These are phyloP conservation scores for Yamadazyma nakazawae DNA, from an alignment of 805 yeast species.

Conservation along the genomic window DNA sequence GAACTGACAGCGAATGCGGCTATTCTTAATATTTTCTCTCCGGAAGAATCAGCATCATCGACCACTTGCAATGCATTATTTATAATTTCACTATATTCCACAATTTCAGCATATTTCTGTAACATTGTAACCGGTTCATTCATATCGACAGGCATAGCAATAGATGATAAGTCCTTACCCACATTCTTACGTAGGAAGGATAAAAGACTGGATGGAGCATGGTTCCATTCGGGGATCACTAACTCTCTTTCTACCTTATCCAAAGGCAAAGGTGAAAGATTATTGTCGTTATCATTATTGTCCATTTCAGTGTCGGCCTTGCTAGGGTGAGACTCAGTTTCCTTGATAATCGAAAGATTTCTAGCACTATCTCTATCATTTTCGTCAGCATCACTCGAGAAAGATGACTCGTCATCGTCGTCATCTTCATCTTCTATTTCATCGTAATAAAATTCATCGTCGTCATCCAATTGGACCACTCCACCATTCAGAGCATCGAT, in stretches of 20 bases:
- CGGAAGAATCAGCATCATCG: slow-evolving; percentile 34
- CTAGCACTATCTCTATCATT: slow-evolving; percentile 13
- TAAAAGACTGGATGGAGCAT: slow-evolving; percentile 79
- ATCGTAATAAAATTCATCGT: slow-evolving; percentile 16
- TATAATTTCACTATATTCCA: slow-evolving; percentile 72
- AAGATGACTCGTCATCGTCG: slow-evolving; percentile 19
- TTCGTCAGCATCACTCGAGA: slow-evolving; percentile 14
- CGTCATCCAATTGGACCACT: slow-evolving; percentile 47
- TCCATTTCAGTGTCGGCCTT: slow-evolving; percentile 10
- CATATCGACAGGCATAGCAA: slow-evolving; percentile 91
- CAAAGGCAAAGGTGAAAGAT: slow-evolving; percentile 68
- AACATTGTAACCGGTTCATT: slow-evolving; percentile 88
- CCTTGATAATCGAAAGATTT: slow-evolving; percentile 6
- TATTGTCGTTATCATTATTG: slow-evolving; percentile 23
- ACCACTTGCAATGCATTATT: slow-evolving; percentile 55
- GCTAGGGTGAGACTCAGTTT: slow-evolving; percentile 5
- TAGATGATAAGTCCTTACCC: slow-evolving; percentile 81
- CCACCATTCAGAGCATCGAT: slow-evolving; percentile 47
- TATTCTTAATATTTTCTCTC: slow-evolving; percentile 60
- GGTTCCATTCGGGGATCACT: slow-evolving; percentile 54
- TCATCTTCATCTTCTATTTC: slow-evolving; percentile 19
- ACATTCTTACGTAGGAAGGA: slow-evolving; percentile 83
- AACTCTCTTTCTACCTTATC: slow-evolving; percentile 49
- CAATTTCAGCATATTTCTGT: slow-evolving; percentile 73
- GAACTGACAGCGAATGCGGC: slow-evolving; percentile 82